phyloP scores from a whole-genome alignment of 1,284 basidiomycete species.

The Agaricales sp. region DNA sequence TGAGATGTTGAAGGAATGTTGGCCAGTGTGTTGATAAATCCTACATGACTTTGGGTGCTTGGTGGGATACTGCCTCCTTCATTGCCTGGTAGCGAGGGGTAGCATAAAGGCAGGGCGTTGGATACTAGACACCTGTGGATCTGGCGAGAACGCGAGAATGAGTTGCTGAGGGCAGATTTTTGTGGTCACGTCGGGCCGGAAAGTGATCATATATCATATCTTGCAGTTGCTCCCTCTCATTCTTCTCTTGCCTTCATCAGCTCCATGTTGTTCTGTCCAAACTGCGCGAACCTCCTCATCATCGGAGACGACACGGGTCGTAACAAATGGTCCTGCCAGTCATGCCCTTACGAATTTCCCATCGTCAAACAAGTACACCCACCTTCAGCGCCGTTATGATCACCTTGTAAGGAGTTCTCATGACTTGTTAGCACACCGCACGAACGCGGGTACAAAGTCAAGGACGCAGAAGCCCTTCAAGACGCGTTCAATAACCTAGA shows the following conservation, averaged over 20 bases:
- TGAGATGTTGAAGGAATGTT: too few species aligned
- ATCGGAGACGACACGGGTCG: constrained; percentile 4
- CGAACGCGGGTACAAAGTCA: constrained; percentile 9
- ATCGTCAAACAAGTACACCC: constrained; percentile 12
- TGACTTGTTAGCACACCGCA: constrained; percentile 7
- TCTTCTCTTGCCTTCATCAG: too few species aligned
- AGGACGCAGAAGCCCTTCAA: constrained; percentile 7
- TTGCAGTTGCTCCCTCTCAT: too few species aligned
- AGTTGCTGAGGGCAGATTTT: too few species aligned
- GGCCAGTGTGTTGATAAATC: background rate
- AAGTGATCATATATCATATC: too few species aligned
- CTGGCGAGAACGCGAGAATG: too few species aligned
- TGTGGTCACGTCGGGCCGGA: too few species aligned
- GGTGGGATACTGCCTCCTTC: constrained; percentile 84
- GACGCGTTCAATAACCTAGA: constrained; percentile 2
- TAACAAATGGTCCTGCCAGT: constrained; percentile 11
- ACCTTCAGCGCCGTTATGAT: background rate
- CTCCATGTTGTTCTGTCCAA: constrained; percentile 10
- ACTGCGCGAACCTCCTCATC: constrained; percentile 11
- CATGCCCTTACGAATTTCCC: constrained; percentile 12
- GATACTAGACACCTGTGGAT: too few species aligned
- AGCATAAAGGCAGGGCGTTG: too few species aligned
- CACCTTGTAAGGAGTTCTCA: background rate
- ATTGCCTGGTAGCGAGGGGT: constrained; percentile 27
- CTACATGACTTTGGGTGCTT: constrained; percentile 89